Evolutionary conservation across 1,284 basidiomycete species (phyloP).

Genomic region (Hymenochaete sp.): DNA sequence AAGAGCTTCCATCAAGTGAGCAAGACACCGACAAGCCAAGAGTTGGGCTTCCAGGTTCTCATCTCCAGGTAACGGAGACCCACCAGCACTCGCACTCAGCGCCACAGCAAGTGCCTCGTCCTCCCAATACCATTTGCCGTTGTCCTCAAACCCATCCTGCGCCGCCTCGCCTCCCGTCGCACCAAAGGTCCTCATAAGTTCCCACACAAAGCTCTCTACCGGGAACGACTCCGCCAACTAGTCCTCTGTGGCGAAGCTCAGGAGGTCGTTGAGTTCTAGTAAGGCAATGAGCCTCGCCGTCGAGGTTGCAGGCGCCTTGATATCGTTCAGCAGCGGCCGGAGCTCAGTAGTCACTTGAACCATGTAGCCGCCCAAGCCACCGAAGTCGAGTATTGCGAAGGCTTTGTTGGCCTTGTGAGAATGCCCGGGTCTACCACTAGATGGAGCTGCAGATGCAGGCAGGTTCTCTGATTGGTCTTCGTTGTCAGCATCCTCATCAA

Average conservation of each 20-base stretch:
- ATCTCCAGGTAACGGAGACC: slow-evolving; percentile 54
- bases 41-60: slow-evolving; percentile 89
- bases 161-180: slow-evolving; percentile 58
- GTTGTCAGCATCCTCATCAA: too few species aligned
- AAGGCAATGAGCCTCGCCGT: slow-evolving; percentile 82
- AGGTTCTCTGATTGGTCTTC: too few species aligned
- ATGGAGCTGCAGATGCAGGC: too few species aligned
- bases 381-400: slow-evolving; percentile 77
- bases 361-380: slow-evolving; percentile 85
- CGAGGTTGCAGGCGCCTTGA: slow-evolving; percentile 74
- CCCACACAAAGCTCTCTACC: slow-evolving; percentile 85
- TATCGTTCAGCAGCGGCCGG: slow-evolving; percentile 83
- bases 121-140: slow-evolving; percentile 59
- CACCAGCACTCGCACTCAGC: slow-evolving; percentile 64
- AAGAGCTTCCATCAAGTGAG: slow-evolving; percentile 93
- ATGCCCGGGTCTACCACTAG: too few species aligned
- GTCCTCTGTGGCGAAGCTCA: slow-evolving; percentile 96
- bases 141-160: slow-evolving; percentile 42
- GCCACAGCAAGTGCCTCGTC: slow-evolving; percentile 81
- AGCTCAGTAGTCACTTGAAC: slow-evolving; percentile 77
- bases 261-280: slow-evolving; percentile 89
- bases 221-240: slow-evolving; percentile 93
- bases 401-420: too few species aligned
- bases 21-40: slow-evolving; percentile 87
- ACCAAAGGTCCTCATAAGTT: slow-evolving; percentile 87